Evolutionary conservation across 2,329 filamentous ascomycete species (phyloP).

Genomic region (Aureobasidium sp.): DNA sequence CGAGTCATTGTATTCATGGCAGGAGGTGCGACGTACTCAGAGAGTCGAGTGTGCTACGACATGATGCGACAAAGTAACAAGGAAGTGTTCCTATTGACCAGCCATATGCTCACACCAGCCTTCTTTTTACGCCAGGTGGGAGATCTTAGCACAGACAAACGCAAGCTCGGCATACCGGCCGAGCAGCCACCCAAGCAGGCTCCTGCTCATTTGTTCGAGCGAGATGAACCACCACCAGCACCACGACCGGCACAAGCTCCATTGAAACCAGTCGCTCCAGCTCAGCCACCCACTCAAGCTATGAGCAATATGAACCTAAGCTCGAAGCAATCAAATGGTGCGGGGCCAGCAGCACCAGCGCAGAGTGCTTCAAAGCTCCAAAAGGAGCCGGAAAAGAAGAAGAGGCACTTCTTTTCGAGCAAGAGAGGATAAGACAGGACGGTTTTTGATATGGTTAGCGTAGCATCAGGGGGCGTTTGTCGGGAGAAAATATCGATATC

Average conservation of each 20-base stretch:
- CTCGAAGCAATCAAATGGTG: slow-evolving; percentile 23
- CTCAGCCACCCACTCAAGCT: slow-evolving; percentile 43
- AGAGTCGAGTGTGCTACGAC: slow-evolving; percentile 84
- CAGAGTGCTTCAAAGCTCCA: slow-evolving; percentile 36
- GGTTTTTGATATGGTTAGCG: background rate
- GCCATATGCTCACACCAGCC: slow-evolving; percentile 83
- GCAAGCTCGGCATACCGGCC: slow-evolving; percentile 68
- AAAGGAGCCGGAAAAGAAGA: slow-evolving; percentile 51
- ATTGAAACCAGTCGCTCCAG: slow-evolving; percentile 14
- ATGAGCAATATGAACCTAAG: slow-evolving; percentile 49
- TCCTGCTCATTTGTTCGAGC: slow-evolving; percentile 78
- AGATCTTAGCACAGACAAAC: slow-evolving; percentile 67
- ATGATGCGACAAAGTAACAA: slow-evolving; percentile 61
- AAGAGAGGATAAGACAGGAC: slow-evolving; percentile 18
- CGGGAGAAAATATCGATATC: background rate
- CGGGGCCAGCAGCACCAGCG: slow-evolving; percentile 22
- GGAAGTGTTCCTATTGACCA: slow-evolving; percentile 82
- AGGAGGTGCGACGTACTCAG: slow-evolving; percentile 88
- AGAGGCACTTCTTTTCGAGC: slow-evolving; percentile 44
- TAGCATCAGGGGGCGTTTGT: slow-evolving; percentile 3
- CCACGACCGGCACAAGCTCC: slow-evolving; percentile 25
- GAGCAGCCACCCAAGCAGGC: slow-evolving; percentile 74
- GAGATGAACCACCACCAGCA: slow-evolving; percentile 36
- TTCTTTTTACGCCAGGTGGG: slow-evolving; percentile 76
- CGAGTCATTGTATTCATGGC: slow-evolving; percentile 91